Evolutionary conservation across 345 rosid species (phyloP), one percentile per base, ranked within the genome.

Genomic region (Mercurialis annua): DNA sequence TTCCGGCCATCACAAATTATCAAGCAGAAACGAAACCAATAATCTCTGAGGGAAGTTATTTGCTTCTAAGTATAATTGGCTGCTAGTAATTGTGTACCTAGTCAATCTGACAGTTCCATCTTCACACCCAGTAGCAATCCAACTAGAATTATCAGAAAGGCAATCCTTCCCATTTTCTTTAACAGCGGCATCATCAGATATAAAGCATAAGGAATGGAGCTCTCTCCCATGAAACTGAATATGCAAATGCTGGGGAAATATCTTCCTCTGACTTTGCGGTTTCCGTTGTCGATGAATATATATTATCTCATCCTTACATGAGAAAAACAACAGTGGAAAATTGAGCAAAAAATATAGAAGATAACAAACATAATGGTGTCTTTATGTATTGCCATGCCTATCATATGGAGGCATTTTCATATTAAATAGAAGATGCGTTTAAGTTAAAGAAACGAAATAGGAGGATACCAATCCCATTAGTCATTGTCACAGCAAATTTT

Each of bases 41-140:
- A 27, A 56, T 47, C 24, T 9, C 52, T 42, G 54, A 51, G 31
- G 40, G 31, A 57, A 66, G 30, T 58, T 10, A 26, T 30, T 46
- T 33, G 33, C 29, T 69, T 67, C 61, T 40, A 17, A 24, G n/a
- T 51, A 33, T 40, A 43, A 48, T 30, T 11, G 57, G 43, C 49
- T 15, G 26, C 10, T 16, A 38, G 52, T 15, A 9, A 42, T 43
- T 18, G 31, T 73, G 64, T 78, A 93, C 98, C 90, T 83, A 50
- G 95, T 91, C 85, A 94, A 77, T 78, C 99, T 87, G 74, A 94
- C 97, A 59, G 96, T 87, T 79, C 99, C 97, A 84, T 91, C 97
- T 81, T 94, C 97, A 82, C 96, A 91, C 33, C 99, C 97, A 71
- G 99, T 89, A 58, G 90, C 90, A 81, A 94, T 76, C 97, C 99